Conservation (phyloP, 2,329 filamentous ascomycete genomes). For the Chlorencoelia australis region DNA sequence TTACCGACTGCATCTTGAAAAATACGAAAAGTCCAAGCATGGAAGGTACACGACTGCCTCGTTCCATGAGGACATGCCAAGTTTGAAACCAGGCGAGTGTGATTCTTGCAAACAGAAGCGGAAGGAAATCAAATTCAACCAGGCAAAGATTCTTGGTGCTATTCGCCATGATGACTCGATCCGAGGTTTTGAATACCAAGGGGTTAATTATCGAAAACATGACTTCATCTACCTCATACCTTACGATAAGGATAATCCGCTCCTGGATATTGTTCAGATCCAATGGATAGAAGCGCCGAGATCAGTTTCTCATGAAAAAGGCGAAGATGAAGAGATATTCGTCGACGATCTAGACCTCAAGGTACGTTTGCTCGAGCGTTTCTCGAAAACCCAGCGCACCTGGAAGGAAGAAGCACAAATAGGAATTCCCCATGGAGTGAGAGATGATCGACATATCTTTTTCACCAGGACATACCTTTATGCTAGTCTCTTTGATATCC, state of each 20-base stretch:
- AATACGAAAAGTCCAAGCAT: background rate
- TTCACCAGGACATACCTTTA: background rate
- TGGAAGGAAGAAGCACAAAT: background rate
- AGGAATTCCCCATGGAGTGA: background rate
- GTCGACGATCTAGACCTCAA: background rate
- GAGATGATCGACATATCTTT: slow-evolving; percentile 13
- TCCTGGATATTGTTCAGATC: slow-evolving; percentile 11
- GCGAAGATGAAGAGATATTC: background rate
- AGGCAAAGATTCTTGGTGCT: background rate
- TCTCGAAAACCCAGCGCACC: slow-evolving; percentile 1
- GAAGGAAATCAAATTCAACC: background rate
- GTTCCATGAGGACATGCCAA: background rate
- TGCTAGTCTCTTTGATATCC: background rate
- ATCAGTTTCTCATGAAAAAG: background rate
- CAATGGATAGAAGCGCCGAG: background rate
- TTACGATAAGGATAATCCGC: background rate
- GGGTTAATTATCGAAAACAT: slow-evolving; percentile 2
- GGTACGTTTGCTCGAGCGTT: slow-evolving; percentile 6
- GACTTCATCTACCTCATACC: slow-evolving; percentile 12
- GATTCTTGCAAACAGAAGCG: no score
- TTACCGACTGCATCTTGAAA: slow-evolving; percentile 6
- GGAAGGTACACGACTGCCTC: slow-evolving; percentile 6
- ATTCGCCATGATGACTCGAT: background rate
- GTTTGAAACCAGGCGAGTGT: no score
- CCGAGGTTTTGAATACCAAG: background rate